Evolutionary conservation across 306 rosid species (phyloP), one percentile per base, ranked within the genome.

Genomic region (Castanea crenata): DNA sequence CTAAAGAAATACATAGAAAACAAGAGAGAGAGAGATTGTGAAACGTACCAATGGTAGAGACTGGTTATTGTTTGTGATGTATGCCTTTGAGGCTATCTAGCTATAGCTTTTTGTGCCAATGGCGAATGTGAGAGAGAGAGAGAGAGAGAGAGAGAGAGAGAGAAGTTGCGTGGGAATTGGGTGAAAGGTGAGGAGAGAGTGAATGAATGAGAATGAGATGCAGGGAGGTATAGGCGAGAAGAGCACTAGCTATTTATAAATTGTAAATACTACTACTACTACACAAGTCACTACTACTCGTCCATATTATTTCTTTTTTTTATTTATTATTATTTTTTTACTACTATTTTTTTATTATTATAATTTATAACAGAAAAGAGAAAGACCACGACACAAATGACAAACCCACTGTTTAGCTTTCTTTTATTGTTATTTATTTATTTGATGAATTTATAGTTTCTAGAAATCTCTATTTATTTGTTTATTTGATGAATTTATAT

Each of bases 61-160:
- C 41, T 19, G 49, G 29, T 16, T 55, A 0, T 29, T 16, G 72
- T 68, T 35, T 35, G 11, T 2, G 5, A 14, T 64, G 6, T 16
- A 41, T 15, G 12, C 10, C 21, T 13, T 49, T 3, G 16, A 16
- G 71, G 38, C 12, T 64, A 38, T 35, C 11, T 11, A 59, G 16
- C 32, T 21, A 38, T 7, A 38, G 46, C 54, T 1, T 12, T 49
- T 49, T 73, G 18, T 52, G 57, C 68, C 69, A 77, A 82, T 29
- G 86, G 84, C 73, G 41, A 52, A 55, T 7, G 29, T 32, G 20
- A 76, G 75, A 13, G 31, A 59, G 13, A 76, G 77, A 68, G n/a
- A 1, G 54, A 71, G 34, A 5, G 54, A 25, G 41, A 12, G 13
- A 76, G 77, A 68, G n/a, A 1, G 54, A 71, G 34, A 5, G 54